Percentiles rank a stretch among this genome's conserved stretches.
Evolutionary conservation across 225 moss, liverwort and hornwort species (phyloP).

Genomic region (Straminergon stramineum): DNA sequence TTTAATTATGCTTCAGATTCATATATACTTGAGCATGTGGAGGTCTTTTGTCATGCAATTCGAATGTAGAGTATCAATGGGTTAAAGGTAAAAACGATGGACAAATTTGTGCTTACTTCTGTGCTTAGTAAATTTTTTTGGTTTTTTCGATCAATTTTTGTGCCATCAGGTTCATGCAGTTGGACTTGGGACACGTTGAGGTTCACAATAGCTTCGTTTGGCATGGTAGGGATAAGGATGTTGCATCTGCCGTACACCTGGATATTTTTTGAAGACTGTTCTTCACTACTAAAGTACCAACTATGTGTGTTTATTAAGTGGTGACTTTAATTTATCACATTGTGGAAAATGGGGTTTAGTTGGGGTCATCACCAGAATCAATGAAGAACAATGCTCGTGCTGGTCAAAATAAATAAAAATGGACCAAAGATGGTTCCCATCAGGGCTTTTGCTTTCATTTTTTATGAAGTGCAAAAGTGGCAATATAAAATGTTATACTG

Average conservation of each 20-base stretch:
- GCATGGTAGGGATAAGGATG: background rate
- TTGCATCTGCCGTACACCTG: rapidly evolving
- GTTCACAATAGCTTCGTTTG: background rate
- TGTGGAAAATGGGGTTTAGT: background rate
- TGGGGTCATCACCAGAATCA: background rate
- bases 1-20: background rate
- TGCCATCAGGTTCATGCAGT: background rate
- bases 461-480: too few relatives aligned
- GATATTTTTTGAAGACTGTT: background rate
- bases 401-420: background rate
- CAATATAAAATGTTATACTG: too few relatives aligned
- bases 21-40: background rate
- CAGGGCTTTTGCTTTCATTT: too few relatives aligned
- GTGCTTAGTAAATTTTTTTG: background rate
- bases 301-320: background rate
- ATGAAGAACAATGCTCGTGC: background rate
- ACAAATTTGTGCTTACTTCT: background rate
- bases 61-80: background rate
- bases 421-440: background rate
- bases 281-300: background rate
- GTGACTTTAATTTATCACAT: background rate
- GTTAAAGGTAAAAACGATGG: background rate
- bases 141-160: background rate
- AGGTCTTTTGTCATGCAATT: background rate
- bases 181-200: background rate